phyloP scores from a whole-genome alignment of 108 stramenopile species.

The Nitzschia palea region DNA sequence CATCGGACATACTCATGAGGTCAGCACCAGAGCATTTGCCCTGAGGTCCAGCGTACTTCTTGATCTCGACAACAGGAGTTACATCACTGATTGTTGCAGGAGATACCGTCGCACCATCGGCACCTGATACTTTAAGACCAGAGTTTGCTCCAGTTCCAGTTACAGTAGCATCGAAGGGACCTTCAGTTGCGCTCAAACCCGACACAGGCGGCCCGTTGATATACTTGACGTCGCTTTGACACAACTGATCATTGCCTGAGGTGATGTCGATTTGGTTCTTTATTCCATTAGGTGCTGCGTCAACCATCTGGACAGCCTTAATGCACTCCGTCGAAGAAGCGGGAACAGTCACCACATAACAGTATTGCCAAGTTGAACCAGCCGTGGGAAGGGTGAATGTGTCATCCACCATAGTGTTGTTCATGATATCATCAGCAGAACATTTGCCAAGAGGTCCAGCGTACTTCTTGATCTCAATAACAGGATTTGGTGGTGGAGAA shows the following conservation, averaged over 20 bases:
- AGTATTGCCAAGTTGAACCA: not conserved
- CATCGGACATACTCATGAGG: not conserved
- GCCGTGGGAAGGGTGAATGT: not conserved
- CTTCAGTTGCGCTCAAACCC: too few species aligned
- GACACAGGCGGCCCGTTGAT: too few species aligned
- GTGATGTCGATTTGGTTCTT: too few species aligned
- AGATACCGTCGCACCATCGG: not conserved
- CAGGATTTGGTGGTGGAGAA: too few species aligned
- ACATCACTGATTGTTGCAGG: not conserved
- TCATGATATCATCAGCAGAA: not conserved
- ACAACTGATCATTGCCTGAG: too few species aligned
- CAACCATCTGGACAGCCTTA: not conserved
- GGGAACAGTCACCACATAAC: not conserved
- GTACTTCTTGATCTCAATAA: slow-evolving; percentile 3
- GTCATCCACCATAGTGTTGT: slow-evolving; percentile 1
- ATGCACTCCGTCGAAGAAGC: not conserved
- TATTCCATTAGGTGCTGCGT: not conserved
- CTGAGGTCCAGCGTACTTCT: not conserved
- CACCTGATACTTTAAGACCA: not conserved
- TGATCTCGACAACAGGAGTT: not conserved
- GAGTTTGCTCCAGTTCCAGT: not conserved
- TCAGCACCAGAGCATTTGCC: not conserved
- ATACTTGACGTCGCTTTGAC: too few species aligned
- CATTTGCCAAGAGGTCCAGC: slow-evolving; percentile 2
- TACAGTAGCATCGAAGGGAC: not conserved